These are phyloP conservation scores for Tranzscheliella williamsii DNA, from an alignment of 1,284 basidiomycete species.

Conservation along the genomic window DNA sequence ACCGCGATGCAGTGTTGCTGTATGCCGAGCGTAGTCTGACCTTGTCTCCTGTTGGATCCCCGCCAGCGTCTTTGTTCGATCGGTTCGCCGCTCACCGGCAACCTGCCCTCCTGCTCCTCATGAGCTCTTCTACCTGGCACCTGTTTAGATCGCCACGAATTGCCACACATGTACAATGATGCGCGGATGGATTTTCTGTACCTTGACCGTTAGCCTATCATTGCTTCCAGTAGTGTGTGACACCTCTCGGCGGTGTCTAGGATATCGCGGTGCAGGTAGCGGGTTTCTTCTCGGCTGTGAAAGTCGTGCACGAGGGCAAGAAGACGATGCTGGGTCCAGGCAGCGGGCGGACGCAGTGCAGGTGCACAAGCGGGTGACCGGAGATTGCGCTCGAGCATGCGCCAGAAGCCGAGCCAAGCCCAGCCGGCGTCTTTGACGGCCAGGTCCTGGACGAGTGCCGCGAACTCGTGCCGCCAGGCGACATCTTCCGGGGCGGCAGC, in stretches of 20 bases:
- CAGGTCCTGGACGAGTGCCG: slow-evolving; percentile 38
- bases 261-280: slow-evolving; percentile 9
- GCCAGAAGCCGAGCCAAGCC: slow-evolving; percentile 57
- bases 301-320: slow-evolving; percentile 10
- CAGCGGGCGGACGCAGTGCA: slow-evolving; percentile 1
- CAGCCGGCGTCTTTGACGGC: slow-evolving; percentile 51
- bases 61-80: slow-evolving; percentile 38
- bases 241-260: slow-evolving; percentile 4
- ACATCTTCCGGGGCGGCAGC: not conserved
- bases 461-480: slow-evolving; percentile 43
- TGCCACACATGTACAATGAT: not conserved
- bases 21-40: no score
- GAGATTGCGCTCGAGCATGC: slow-evolving; percentile 45
- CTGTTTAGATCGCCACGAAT: not conserved
- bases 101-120: slow-evolving; percentile 55
- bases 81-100: slow-evolving; percentile 33
- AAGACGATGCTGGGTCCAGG: slow-evolving; percentile 8
- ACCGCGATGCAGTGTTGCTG: no score
- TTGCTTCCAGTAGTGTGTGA: slow-evolving; percentile 2
- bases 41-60: no score
- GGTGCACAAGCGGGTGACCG: slow-evolving; percentile 4
- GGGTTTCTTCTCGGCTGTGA: slow-evolving; percentile 4
- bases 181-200: no score
- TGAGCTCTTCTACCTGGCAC: slow-evolving; percentile 3
- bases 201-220: not conserved